phyloP scores from a whole-genome alignment of 2,329 filamentous ascomycete genomes.

The Colletotrichum noveboracense region DNA sequence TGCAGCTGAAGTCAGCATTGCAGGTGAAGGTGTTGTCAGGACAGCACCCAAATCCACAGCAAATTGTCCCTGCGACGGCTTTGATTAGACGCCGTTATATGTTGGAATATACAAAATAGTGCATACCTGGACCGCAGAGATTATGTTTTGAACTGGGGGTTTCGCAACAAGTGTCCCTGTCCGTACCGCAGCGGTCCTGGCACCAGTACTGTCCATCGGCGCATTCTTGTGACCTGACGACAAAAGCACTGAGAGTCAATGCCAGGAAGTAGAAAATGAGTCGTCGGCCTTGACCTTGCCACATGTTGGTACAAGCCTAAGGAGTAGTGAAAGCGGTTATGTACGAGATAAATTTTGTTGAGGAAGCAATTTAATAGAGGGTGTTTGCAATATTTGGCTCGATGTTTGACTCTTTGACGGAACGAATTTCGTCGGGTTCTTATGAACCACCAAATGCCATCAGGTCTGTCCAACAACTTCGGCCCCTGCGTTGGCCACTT shows the following conservation, averaged over 20 bases:
- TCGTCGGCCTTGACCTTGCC: neutral
- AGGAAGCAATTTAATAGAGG: neutral
- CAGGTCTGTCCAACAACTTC: neutral
- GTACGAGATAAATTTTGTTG: fast-evolving
- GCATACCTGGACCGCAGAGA: neutral
- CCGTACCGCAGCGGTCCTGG: neutral
- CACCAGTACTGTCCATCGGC: neutral
- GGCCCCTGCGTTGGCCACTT: neutral
- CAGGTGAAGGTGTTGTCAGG: neutral
- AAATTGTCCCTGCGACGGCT: neutral
- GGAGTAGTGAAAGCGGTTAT: fast-evolving
- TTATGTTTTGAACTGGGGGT: neutral
- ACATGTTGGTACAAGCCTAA: neutral
- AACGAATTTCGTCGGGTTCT: neutral
- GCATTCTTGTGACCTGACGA: neutral
- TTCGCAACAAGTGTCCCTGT: neutral
- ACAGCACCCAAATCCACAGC: neutral
- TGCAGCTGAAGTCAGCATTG: neutral
- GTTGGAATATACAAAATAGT: fast-evolving
- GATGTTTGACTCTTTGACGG: no score
- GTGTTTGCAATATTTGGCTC: neutral
- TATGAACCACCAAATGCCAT: neutral
- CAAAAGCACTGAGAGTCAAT: fast-evolving
- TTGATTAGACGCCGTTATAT: fast-evolving
- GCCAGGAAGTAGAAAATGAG: neutral